Percentiles rank a stretch among this genome's conserved stretches.
phyloP scores from a whole-genome alignment of 1,284 basidiomycete species.

The Pisolithus thermaeus region DNA sequence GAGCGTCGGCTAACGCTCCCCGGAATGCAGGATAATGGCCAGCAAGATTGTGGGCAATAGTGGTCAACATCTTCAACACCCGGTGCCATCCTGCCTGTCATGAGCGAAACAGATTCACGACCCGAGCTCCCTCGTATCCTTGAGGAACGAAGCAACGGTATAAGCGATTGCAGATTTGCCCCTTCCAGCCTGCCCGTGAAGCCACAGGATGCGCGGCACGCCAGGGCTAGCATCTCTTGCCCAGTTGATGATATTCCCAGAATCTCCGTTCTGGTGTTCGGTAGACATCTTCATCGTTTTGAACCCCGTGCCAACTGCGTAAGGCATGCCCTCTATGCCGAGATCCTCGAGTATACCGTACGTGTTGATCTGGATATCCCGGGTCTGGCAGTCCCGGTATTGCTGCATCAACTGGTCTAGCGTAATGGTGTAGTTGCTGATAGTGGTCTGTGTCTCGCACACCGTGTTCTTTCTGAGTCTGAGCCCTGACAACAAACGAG shows the following conservation, averaged over 20 bases:
- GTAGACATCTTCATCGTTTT: not conserved
- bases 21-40: not conserved
- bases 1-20: not conserved
- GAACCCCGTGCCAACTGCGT: not conserved
- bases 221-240: not conserved
- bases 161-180: slow-evolving; percentile 12
- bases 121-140: slow-evolving; percentile 1
- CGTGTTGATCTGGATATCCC: not conserved
- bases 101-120: slow-evolving; percentile 5
- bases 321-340: not conserved
- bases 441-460: not conserved
- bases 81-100: not conserved
- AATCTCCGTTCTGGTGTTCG: not conserved
- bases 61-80: not conserved
- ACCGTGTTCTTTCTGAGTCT: not conserved
- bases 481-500: not conserved
- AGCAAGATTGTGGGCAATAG: not conserved
- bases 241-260: not conserved
- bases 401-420: not conserved
- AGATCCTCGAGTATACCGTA: not conserved
- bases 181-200: slow-evolving; percentile 6
- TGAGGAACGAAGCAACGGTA: slow-evolving; percentile 4
- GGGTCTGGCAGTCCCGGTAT: not conserved
- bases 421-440: not conserved
- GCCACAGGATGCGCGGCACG: slow-evolving; percentile 5